Percentiles rank a stretch among this genome's conserved stretches.
phyloP scores from a whole-genome alignment of 345 rosid species.

The Moringa oleifera region DNA sequence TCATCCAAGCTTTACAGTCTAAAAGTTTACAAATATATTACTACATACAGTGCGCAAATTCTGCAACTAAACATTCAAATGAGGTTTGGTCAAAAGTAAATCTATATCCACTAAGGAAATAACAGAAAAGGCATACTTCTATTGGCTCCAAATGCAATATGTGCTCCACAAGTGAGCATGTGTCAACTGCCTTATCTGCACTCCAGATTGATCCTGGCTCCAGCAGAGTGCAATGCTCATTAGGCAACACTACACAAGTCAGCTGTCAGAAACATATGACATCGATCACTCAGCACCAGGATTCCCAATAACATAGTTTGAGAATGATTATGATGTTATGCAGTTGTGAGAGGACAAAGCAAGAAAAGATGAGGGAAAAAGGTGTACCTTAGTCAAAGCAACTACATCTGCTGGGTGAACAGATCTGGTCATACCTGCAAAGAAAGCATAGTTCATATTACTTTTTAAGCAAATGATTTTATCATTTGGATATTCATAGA shows the following conservation, averaged over 20 bases:
- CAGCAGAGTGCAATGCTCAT: conserved; percentile 53
- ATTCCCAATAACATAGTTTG: conserved; percentile 1
- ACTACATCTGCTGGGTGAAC: conserved; percentile 64
- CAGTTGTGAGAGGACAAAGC: conserved; percentile 1
- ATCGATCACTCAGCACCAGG: conserved; percentile 8
- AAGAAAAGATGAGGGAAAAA: neutral
- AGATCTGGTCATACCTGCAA: conserved; percentile 46
- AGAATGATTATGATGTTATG: conserved; percentile 5
- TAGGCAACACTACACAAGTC: conserved; percentile 72
- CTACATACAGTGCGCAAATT: too few relatives aligned
- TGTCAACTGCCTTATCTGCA: conserved; percentile 51
- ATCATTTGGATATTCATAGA: neutral
- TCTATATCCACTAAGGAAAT: too few relatives aligned
- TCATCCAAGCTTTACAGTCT: too few relatives aligned
- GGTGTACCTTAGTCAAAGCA: conserved; percentile 69
- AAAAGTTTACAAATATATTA: too few relatives aligned
- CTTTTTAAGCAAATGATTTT: conserved; percentile 1
- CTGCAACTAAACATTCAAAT: too few relatives aligned
- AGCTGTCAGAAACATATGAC: conserved; percentile 39
- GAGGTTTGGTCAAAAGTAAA: too few relatives aligned
- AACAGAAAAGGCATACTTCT: conserved; percentile 46
- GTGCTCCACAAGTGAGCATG: conserved; percentile 63
- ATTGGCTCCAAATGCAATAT: conserved; percentile 85
- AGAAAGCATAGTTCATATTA: conserved; percentile 15
- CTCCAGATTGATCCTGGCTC: conserved; percentile 86